These are phyloP conservation scores for Berkeleyomyces rouxiae DNA, from an alignment of 2,329 filamentous ascomycete species.

Conservation along the genomic window DNA sequence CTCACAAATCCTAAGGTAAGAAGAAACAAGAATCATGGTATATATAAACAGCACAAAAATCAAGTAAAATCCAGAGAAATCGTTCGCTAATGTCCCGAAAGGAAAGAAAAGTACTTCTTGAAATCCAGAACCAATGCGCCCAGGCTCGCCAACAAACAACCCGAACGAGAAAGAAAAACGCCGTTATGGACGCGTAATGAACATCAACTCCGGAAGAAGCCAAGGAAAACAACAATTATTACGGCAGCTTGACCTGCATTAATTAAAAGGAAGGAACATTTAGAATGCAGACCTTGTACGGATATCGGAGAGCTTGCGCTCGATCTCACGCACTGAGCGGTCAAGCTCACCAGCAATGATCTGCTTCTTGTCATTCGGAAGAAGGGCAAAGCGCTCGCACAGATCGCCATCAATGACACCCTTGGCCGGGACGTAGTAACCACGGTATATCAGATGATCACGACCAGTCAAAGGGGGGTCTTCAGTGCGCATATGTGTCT, in stretches of 20 bases:
- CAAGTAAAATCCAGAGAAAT: conserved; percentile 4
- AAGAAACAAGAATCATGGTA: conserved; percentile 6
- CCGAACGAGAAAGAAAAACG: conserved; percentile 3
- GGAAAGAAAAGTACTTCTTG: not conserved
- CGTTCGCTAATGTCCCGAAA: not conserved
- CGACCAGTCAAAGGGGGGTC: conserved; percentile 78
- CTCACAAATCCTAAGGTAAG: not conserved
- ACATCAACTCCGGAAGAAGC: not conserved
- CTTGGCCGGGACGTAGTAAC: conserved; percentile 94
- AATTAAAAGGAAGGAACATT: conserved; percentile 22
- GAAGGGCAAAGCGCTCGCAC: conserved; percentile 74
- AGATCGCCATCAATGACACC: conserved; percentile 93
- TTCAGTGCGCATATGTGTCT: conserved; percentile 72
- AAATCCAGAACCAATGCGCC: conserved; percentile 5
- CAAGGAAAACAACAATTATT: not conserved
- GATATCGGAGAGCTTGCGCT: conserved; percentile 74
- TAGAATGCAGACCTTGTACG: conserved; percentile 43
- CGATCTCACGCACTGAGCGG: conserved; percentile 78
- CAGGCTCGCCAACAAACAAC: conserved; percentile 11
- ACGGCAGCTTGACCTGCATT: not conserved
- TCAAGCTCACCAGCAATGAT: conserved; percentile 91
- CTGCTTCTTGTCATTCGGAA: conserved; percentile 79
- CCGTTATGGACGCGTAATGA: conserved; percentile 2
- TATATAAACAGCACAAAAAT: conserved; percentile 8
- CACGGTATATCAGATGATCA: conserved; percentile 88